Evolutionary conservation across 805 yeast species (phyloP).

Genomic region (Pichia californica): DNA sequence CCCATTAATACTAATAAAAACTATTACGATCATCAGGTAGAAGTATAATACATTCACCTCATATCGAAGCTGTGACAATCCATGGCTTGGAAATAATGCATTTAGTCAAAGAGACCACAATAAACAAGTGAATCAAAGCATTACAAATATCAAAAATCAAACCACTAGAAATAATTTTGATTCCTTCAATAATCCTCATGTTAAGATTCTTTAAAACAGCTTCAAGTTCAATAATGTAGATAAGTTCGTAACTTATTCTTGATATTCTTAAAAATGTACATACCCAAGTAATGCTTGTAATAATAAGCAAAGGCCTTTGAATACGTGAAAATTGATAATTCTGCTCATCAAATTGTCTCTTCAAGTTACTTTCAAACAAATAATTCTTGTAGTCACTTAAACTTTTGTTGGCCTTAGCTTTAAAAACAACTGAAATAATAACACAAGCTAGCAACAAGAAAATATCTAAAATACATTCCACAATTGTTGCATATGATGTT

Average conservation of each 20-base stretch:
- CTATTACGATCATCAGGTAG: too few species aligned
- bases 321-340: not conserved
- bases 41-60: not conserved
- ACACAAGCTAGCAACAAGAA: not conserved
- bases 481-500: not conserved
- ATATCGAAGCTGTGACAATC: constrained; percentile 5
- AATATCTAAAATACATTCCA: constrained; percentile 1
- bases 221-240: constrained; percentile 3
- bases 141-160: constrained; percentile 11
- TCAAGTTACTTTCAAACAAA: not conserved
- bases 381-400: not conserved
- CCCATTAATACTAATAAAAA: too few species aligned
- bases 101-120: constrained; percentile 7
- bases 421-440: constrained; percentile 3
- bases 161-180: constrained; percentile 14
- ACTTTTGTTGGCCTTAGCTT: constrained; percentile 3
- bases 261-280: not conserved
- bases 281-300: not conserved
- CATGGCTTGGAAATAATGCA: constrained; percentile 9
- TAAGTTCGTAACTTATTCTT: constrained; percentile 2
- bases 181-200: constrained; percentile 4
- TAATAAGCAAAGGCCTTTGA: not conserved
- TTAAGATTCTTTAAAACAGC: constrained; percentile 12
- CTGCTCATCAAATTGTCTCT: not conserved
- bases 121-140: constrained; percentile 12